Conservation (phyloP, 495 filamentous ascomycete genomes). For the Penicillium chermesinum region DNA sequence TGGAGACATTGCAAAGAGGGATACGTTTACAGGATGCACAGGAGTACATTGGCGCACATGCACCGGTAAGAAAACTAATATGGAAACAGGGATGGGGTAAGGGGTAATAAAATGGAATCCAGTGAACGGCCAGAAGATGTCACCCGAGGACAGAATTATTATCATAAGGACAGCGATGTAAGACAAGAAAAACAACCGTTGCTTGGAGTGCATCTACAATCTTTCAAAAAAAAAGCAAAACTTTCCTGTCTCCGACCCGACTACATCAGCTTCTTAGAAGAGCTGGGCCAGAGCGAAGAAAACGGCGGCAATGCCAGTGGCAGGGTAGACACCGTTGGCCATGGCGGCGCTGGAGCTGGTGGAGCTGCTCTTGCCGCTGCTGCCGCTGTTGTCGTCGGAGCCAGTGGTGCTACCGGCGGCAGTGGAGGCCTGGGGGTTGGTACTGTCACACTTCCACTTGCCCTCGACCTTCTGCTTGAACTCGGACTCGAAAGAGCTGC, state of each 20-base stretch:
- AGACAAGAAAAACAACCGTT: constrained; percentile 32
- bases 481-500: constrained; percentile 40
- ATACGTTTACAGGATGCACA: constrained; percentile 15
- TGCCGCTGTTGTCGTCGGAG: constrained; percentile 27
- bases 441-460: constrained; percentile 51
- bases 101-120: constrained; percentile 19
- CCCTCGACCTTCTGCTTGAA: constrained; percentile 48
- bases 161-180: constrained; percentile 43
- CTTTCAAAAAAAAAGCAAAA: constrained; percentile 12
- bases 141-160: constrained; percentile 38
- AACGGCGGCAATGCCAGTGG: constrained; percentile 39
- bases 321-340: constrained; percentile 35
- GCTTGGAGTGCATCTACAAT: constrained; percentile 32
- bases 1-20: not conserved
- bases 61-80: constrained; percentile 14
- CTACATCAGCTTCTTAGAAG: constrained; percentile 31
- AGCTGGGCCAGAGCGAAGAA: constrained; percentile 44
- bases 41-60: constrained; percentile 22
- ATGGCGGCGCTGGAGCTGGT: constrained; percentile 39
- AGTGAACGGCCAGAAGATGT: constrained; percentile 15
- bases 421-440: constrained; percentile 37
- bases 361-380: constrained; percentile 21
- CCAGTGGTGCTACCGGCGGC: constrained; percentile 35
- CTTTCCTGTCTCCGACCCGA: constrained; percentile 3
- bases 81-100: constrained; percentile 17